phyloP scores from a whole-genome alignment of 140 eudicot genomes.

The Erigeron philadelphicus region DNA sequence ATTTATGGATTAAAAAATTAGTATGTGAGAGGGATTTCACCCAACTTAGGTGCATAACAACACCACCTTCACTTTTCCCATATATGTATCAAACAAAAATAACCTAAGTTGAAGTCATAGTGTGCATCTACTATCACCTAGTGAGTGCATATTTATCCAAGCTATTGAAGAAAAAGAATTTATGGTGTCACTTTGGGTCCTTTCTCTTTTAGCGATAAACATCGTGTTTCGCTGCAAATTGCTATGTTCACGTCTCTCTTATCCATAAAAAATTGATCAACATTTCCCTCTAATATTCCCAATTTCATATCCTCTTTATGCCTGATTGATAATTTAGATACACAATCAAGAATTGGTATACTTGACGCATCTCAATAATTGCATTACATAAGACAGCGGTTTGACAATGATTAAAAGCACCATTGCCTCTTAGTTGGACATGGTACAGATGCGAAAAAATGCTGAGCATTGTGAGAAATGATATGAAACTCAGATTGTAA shows the following conservation, averaged over 20 bases:
- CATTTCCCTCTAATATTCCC: slow-evolving; percentile 2
- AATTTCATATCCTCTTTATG: slow-evolving; percentile 4
- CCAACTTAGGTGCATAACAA: no score
- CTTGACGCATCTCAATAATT: not conserved
- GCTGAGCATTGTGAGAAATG: not conserved
- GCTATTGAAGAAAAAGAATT: not conserved
- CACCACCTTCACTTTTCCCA: no score
- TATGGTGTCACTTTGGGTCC: not conserved
- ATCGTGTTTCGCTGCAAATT: not conserved
- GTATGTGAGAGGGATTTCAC: no score
- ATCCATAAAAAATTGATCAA: not conserved
- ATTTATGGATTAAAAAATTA: no score
- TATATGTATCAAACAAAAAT: not conserved
- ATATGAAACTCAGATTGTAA: not conserved
- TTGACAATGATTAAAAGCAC: not conserved
- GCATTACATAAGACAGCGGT: not conserved
- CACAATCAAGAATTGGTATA: not conserved
- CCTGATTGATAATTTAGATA: not conserved
- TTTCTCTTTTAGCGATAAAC: not conserved
- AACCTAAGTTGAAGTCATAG: slow-evolving; percentile 5
- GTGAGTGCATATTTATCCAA: slow-evolving; percentile 2
- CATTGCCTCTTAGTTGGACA: slow-evolving; percentile 3
- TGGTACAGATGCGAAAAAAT: not conserved
- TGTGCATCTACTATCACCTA: slow-evolving; percentile 5
- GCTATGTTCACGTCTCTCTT: slow-evolving; percentile 1